Percentiles rank a stretch among this genome's conserved stretches.
phyloP scores from a whole-genome alignment of 2,329 filamentous ascomycete genomes.

The Fusarium newnesense region DNA sequence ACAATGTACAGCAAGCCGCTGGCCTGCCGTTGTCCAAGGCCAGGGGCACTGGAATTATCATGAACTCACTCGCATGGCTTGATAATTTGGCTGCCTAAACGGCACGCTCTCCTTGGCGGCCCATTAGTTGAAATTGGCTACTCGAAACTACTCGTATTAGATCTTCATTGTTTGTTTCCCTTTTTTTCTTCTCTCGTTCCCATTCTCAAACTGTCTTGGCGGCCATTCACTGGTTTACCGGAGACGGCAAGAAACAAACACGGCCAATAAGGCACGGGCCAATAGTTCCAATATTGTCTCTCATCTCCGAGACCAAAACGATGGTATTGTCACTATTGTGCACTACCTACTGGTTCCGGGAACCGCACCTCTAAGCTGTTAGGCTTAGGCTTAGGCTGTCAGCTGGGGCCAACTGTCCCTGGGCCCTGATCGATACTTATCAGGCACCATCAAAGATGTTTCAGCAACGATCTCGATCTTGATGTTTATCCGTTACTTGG shows the following conservation, averaged over 20 bases:
- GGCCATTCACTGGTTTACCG: neutral
- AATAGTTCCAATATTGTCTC: slow-evolving; percentile 23
- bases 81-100: neutral
- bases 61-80: neutral
- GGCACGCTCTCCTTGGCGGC: neutral
- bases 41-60: neutral
- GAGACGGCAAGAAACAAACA: slow-evolving; percentile 1
- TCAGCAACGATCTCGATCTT: slow-evolving; percentile 20
- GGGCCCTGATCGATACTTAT: slow-evolving; percentile 2
- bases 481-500: neutral
- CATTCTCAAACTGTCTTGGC: neutral
- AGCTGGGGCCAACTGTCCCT: slow-evolving; percentile 12
- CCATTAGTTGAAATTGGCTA: neutral
- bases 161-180: neutral
- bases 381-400: neutral
- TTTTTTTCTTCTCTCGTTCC: neutral
- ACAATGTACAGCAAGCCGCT: neutral
- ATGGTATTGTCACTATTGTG: neutral
- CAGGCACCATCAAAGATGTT: slow-evolving; percentile 1
- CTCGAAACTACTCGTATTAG: neutral
- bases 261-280: slow-evolving; percentile 23
- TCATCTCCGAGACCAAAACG: slow-evolving; percentile 5
- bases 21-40: neutral
- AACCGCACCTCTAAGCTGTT: slow-evolving; percentile 1
- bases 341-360: slow-evolving; percentile 9